Base-by-base conservation (phyloP, 2,329 filamentous ascomycete genomes). In the Fusarium pilosicola region DNA sequence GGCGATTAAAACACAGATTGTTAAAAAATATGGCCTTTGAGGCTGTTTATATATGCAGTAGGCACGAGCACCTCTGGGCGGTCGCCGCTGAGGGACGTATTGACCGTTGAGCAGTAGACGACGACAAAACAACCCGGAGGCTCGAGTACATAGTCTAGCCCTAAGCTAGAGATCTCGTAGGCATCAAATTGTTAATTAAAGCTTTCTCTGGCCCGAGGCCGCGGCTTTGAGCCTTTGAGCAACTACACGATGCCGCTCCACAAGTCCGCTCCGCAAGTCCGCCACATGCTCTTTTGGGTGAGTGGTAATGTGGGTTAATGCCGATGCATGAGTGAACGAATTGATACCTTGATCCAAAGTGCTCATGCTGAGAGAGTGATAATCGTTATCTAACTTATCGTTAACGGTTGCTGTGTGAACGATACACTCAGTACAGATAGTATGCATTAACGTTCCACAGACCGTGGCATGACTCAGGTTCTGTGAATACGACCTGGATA, bases 51-150 rank as follows among this genome's bases (percentile, higher is more conserved):
- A 24, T 24, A 12, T 24, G 11, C 6, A 18, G 6, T 4, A 8
- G 15, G 15, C 6, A 24, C n/a, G 24, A 44, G 3, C 5, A 1
- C 6, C 0, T n/a, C 8, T n/a, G 0, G 13, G 22, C 22, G 1
- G 2, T 15, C 32, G 32, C 32, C 32, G 32, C 41, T n/a, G 14
- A 18, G 6, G 14, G 6, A 6, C 6, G 14, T n/a, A 18, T 44
- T 18, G 10, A 12, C 10, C 2, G 15, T 24, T 24, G 11, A 44
- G 8, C 11, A 0, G 11, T 24, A 18, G 42, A 18, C n/a, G 7
- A 44, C 7, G 10, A 24, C 42, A 24, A 44, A 13, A 4, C 17
- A 44, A 7, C 6, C 5, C 7, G 42, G n/a, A 9, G n/a, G 1
- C n/a, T 24, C n/a, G 7, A n/a, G 10, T 0, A 24, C 0, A 12